Conservation (phyloP, 805 yeast species). For the Ogataea naganishii region DNA sequence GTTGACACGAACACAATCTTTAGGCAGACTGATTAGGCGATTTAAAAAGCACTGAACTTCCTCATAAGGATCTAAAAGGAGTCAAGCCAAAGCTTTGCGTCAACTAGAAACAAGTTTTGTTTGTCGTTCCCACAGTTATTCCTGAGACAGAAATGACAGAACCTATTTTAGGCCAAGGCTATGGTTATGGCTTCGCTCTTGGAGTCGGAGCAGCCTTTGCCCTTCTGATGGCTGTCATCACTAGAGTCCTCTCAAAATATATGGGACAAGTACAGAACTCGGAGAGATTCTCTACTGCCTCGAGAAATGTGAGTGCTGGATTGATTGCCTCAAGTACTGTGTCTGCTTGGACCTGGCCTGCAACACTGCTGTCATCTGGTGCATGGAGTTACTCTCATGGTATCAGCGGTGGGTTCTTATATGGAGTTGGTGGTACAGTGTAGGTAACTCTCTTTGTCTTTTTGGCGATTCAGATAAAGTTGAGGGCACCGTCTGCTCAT, state of each 20-base stretch:
- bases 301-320: constrained; percentile 32
- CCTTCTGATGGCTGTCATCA: constrained; percentile 28
- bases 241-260: constrained; percentile 27
- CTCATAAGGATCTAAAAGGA: no score
- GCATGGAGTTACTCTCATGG: constrained; percentile 34
- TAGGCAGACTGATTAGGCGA: no score
- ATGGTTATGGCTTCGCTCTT: constrained; percentile 32
- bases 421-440: constrained; percentile 28
- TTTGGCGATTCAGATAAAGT: constrained; percentile 30
- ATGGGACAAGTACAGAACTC: constrained; percentile 30
- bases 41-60: no score
- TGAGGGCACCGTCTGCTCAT: constrained; percentile 33
- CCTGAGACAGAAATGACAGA: no score
- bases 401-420: constrained; percentile 29
- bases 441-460: constrained; percentile 28
- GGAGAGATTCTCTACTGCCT: constrained; percentile 32
- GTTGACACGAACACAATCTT: no score
- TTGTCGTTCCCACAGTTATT: no score
- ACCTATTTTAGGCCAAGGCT: constrained; percentile 22
- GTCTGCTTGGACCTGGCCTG: constrained; percentile 41
- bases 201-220: constrained; percentile 41
- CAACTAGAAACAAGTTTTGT: no score
- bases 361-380: constrained; percentile 28
- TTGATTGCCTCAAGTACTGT: constrained; percentile 35
- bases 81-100: no score